Base-by-base conservation (phyloP, 1,139 yeast genomes). In the Suhomyces anneliseae region DNA sequence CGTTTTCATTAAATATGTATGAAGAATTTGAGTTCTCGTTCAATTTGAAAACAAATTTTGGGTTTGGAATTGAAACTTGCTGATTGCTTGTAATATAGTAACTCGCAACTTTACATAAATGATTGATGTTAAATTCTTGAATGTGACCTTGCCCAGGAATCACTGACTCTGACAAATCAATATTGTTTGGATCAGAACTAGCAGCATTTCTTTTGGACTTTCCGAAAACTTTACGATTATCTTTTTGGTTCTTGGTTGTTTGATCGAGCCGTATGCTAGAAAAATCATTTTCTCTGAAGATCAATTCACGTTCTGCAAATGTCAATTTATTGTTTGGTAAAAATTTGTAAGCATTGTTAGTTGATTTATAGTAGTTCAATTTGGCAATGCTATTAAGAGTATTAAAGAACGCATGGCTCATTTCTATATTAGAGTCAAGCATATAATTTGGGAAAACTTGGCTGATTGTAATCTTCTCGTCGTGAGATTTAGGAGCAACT, bases 91-190 rank as follows among this genome's bases (percentile, higher is more conserved):
- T 65, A 37, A 70, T 61, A 57, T 70, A 75, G 51, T 75, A 75
- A 50, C 69, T 72, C 2, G 79, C 78, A 9, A 74, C 75, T 51
- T 70, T 73, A 57, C 79, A 73, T 26, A 74, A 52, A 51, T 70
- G 72, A 47, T 62, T 67, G 9, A 75, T 66, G 49, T 66, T 72
- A 52, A 75, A 75, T 51, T 74, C 79, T 38, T 71, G 78, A 38
- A 75, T 69, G 42, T 57, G 70, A 0, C 80, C 80, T 55, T 74
- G 78, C 1, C 80, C 80, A 1, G 79, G 79, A 9, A 74, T 61
- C 2, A 73, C 65, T 5, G 72, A 68, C 43, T 75, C 79, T 6
- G 65, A 53, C 50, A 74, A 67, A 50, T 75, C 79, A 14, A 72
- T 51, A 14, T 61, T 53, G 53, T 75, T 74, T 3, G 78, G 76